phyloP scores from a whole-genome alignment of 805 yeast species.

The Nakazawaea wickerhamii region DNA sequence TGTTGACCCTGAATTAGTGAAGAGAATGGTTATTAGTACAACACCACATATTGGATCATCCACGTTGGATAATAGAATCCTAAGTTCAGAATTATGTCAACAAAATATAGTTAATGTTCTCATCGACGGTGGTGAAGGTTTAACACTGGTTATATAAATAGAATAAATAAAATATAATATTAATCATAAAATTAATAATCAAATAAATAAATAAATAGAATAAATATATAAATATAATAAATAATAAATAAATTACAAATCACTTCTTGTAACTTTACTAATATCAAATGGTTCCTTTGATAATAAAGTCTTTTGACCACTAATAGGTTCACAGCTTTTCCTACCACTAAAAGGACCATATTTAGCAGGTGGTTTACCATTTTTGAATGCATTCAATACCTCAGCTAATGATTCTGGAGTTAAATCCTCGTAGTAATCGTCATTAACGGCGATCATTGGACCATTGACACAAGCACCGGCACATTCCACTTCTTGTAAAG shows the following conservation, averaged over 20 bases:
- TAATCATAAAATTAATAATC: not conserved
- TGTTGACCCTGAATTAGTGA: slow-evolving; percentile 22
- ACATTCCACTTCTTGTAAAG: slow-evolving; percentile 85
- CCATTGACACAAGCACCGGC: slow-evolving; percentile 90
- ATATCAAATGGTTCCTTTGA: slow-evolving; percentile 63
- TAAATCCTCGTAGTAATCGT: slow-evolving; percentile 78
- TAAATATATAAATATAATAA: no score
- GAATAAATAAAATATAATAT: slow-evolving; percentile 3
- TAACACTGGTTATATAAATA: slow-evolving; percentile 23
- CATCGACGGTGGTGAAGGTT: slow-evolving; percentile 31
- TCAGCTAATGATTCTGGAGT: slow-evolving; percentile 59
- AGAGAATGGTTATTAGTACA: slow-evolving; percentile 37
- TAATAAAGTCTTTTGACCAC: slow-evolving; percentile 60
- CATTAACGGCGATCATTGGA: slow-evolving; percentile 83
- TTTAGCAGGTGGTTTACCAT: slow-evolving; percentile 47
- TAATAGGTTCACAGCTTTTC: slow-evolving; percentile 69
- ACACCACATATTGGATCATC: slow-evolving; percentile 64
- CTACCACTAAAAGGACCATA: slow-evolving; percentile 73
- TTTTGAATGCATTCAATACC: slow-evolving; percentile 56
- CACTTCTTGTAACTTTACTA: slow-evolving; percentile 65
- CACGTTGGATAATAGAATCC: slow-evolving; percentile 40
- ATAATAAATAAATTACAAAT: slow-evolving; percentile 35
- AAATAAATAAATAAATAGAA: slow-evolving; percentile 6
- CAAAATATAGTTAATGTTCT: slow-evolving; percentile 35
- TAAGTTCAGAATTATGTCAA: slow-evolving; percentile 39